Conservation (phyloP, 2,329 filamentous ascomycete species). For the Penicillium sp. region DNA sequence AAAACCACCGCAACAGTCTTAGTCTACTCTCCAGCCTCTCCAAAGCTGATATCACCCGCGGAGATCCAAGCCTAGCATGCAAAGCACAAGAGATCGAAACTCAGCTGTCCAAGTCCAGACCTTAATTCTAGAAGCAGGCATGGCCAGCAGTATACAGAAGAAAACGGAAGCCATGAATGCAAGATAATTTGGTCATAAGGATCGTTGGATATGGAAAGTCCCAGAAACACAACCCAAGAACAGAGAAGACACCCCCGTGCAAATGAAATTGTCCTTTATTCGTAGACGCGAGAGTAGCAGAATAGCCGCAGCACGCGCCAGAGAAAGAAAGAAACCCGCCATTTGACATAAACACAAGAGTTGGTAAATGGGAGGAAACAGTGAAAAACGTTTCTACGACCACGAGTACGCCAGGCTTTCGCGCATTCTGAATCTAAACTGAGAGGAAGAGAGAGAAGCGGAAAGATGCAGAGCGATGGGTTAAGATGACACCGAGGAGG, state of each 20-base stretch:
- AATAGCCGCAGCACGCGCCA: conserved; percentile 16
- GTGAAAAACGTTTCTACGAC: conserved; percentile 34
- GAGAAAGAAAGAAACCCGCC: conserved; percentile 5
- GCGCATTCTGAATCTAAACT: conserved; percentile 25
- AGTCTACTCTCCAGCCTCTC: too few relatives aligned
- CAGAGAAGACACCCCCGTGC: conserved; percentile 8
- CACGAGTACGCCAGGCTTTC: conserved; percentile 39
- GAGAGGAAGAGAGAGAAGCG: conserved; percentile 11
- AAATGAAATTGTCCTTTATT: neutral
- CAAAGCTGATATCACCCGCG: neutral
- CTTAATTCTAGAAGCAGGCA: conserved; percentile 3
- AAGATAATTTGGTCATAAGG: conserved; percentile 38
- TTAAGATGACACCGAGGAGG: conserved; percentile 9
- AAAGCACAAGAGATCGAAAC: neutral
- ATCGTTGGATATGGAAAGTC: conserved; percentile 38
- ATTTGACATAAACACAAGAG: conserved; percentile 13
- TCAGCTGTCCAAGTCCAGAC: conserved; percentile 1
- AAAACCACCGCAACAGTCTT: neutral
- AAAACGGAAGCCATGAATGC: conserved; percentile 39
- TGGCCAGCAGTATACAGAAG: conserved; percentile 3
- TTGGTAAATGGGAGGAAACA: conserved; percentile 21
- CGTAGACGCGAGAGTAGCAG: conserved; percentile 11
- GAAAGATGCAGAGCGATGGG: conserved; percentile 19
- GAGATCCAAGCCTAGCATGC: conserved; percentile 1
- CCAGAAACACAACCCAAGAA: conserved; percentile 26